phyloP scores from a whole-genome alignment of 2,329 filamentous ascomycete genomes.

The Emmonsia crescens region DNA sequence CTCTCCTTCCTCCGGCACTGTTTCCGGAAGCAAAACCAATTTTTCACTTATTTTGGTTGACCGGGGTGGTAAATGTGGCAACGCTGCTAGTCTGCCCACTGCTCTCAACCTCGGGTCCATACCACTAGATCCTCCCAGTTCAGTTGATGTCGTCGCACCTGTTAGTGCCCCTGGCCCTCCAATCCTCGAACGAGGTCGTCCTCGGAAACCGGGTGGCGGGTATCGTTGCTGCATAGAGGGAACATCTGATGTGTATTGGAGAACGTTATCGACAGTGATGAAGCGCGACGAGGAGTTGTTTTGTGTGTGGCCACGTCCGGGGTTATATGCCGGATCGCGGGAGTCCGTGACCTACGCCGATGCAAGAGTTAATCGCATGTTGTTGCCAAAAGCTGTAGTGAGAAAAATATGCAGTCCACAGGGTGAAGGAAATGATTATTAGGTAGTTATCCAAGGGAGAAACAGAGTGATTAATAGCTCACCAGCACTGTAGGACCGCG shows the following conservation, averaged over 20 bases:
- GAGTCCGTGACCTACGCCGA: slow-evolving; percentile 33
- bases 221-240: slow-evolving; percentile 83
- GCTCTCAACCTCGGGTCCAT: slow-evolving; percentile 8
- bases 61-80: slow-evolving; percentile 61
- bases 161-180: not conserved
- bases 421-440: not conserved
- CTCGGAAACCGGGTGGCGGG: slow-evolving; percentile 40
- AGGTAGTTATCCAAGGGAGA: not conserved
- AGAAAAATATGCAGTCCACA: not conserved
- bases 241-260: slow-evolving; percentile 88
- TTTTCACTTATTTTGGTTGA: slow-evolving; percentile 95
- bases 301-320: slow-evolving; percentile 13
- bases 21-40: slow-evolving; percentile 85
- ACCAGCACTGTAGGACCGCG: slow-evolving; percentile 37
- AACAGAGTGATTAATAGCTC: slow-evolving; percentile 8
- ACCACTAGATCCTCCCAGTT: slow-evolving; percentile 3
- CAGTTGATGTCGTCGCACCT: not conserved
- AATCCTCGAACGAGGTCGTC: slow-evolving; percentile 30
- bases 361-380: not conserved
- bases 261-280: slow-evolving; percentile 84
- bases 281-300: slow-evolving; percentile 49
- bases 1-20: slow-evolving; percentile 42
- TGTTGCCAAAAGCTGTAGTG: not conserved
- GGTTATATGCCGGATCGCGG: slow-evolving; percentile 26
- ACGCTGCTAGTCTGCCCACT: slow-evolving; percentile 44